Conservation (phyloP, 352 stramenopile species). For the Pilasporangium apinafurcum region DNA sequence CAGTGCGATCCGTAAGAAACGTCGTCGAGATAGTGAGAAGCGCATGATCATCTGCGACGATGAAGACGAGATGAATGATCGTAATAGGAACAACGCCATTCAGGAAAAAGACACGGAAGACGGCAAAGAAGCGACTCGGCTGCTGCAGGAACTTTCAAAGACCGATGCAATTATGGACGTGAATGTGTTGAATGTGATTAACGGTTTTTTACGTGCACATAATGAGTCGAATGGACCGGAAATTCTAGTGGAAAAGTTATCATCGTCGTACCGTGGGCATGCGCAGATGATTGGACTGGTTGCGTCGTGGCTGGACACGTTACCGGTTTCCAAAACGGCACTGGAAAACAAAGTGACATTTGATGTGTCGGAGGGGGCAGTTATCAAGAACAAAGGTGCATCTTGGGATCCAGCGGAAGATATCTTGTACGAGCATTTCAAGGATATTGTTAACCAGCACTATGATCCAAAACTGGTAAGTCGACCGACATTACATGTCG, state of each 20-base stretch:
- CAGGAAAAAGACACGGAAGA: conserved; percentile 63
- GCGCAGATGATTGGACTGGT: conserved; percentile 84
- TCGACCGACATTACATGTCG: background rate
- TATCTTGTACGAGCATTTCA: conserved; percentile 70
- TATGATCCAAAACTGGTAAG: conserved; percentile 78
- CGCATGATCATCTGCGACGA: conserved; percentile 84
- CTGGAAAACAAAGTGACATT: conserved; percentile 75
- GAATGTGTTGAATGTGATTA: conserved; percentile 75
- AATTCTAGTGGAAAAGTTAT: conserved; percentile 82
- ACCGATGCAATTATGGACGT: conserved; percentile 82
- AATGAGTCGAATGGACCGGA: conserved; percentile 77
- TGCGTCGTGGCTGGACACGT: conserved; percentile 72
- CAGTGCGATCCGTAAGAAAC: conserved; percentile 21
- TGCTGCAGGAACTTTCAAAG: conserved; percentile 62
- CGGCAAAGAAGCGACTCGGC: conserved; percentile 60
- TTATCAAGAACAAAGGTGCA: conserved; percentile 59
- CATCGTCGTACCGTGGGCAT: conserved; percentile 80
- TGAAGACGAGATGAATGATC: conserved; percentile 35
- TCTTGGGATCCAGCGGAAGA: conserved; percentile 72
- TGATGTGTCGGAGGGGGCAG: conserved; percentile 55
- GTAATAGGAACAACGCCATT: conserved; percentile 19
- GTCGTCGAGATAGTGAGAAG: conserved; percentile 47
- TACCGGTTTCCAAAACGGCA: conserved; percentile 48
- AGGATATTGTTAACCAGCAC: conserved; percentile 70
- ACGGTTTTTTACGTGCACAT: conserved; percentile 76